Evolutionary conservation across 176 grass and related monocot species (phyloP).

Genomic region (Alloteropsis semialata): DNA sequence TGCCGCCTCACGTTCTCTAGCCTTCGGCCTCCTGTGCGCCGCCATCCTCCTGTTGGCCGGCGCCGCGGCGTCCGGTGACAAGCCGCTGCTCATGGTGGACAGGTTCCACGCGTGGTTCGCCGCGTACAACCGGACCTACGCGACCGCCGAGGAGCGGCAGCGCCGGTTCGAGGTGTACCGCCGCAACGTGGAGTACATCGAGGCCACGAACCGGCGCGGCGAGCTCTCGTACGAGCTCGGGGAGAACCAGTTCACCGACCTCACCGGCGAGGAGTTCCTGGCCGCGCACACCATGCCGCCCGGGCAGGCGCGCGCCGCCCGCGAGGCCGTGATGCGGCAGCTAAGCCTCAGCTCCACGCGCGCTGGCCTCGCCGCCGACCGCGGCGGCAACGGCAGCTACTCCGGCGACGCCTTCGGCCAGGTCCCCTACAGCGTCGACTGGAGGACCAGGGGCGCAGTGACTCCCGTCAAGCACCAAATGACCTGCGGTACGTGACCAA

Average conservation of each 20-base stretch:
- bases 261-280: slow-evolving; percentile 33
- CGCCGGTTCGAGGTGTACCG: slow-evolving; percentile 40
- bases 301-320: background rate
- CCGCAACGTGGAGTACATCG: slow-evolving; percentile 32
- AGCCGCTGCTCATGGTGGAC: background rate
- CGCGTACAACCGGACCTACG: slow-evolving; percentile 18
- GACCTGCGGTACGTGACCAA: background rate
- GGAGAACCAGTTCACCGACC: slow-evolving; percentile 44
- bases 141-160: background rate
- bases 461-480: background rate
- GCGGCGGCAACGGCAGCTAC: background rate
- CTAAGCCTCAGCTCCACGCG: background rate
- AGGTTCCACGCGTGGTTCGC: slow-evolving; percentile 9
- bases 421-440: slow-evolving; percentile 5
- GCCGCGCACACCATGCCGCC: background rate
- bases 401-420: background rate
- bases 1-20: background rate
- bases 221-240: slow-evolving; percentile 18
- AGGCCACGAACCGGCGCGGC: slow-evolving; percentile 18
- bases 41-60: background rate
- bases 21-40: background rate
- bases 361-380: background rate
- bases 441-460: background rate
- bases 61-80: background rate
- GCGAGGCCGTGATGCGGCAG: background rate